Conservation (phyloP, 257 asterid genomes). For the Scutellaria barbata region DNA sequence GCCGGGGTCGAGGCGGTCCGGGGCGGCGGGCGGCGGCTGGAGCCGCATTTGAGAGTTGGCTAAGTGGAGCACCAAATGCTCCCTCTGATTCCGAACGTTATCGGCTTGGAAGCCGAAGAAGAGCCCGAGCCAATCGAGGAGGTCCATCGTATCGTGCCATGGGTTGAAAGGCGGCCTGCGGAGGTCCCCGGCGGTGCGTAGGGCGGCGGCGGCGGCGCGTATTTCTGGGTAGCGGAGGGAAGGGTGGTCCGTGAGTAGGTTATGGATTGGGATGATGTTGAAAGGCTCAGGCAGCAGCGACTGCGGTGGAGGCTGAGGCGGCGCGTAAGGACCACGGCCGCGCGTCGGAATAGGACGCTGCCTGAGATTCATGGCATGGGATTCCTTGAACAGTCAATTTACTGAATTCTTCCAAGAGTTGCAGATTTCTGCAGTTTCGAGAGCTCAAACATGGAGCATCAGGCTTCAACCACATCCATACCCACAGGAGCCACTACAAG, state of each 20-base stretch:
- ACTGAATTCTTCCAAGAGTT: conserved; percentile 26
- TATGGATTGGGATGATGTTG: conserved; percentile 85
- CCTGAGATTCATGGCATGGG: conserved; percentile 62
- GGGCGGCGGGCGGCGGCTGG: conserved; percentile 58
- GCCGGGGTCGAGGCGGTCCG: conserved; percentile 67
- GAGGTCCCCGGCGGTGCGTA: conserved; percentile 69
- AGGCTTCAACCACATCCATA: conserved; percentile 13
- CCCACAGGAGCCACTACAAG: background rate
- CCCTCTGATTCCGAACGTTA: conserved; percentile 91
- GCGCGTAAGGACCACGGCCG: conserved; percentile 61
- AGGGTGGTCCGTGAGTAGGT: conserved; percentile 76
- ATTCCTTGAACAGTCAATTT: conserved; percentile 28
- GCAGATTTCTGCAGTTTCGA: conserved; percentile 15
- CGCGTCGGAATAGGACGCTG: conserved; percentile 59
- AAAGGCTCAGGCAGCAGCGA: conserved; percentile 45
- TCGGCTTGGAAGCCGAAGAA: conserved; percentile 93
- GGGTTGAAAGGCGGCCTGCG: conserved; percentile 69
- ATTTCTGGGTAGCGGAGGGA: conserved; percentile 81
- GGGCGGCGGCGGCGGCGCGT: conserved; percentile 81
- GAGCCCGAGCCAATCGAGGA: conserved; percentile 89
- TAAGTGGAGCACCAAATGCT: conserved; percentile 83
- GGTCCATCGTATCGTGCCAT: conserved; percentile 72
- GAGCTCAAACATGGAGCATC: background rate
- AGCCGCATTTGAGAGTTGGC: conserved; percentile 95
- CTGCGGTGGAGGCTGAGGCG: conserved; percentile 45